Percentiles rank a stretch among this genome's conserved stretches.
Conservation (phyloP, 768 basidiomycete species). For the Piloderma croceum region DNA sequence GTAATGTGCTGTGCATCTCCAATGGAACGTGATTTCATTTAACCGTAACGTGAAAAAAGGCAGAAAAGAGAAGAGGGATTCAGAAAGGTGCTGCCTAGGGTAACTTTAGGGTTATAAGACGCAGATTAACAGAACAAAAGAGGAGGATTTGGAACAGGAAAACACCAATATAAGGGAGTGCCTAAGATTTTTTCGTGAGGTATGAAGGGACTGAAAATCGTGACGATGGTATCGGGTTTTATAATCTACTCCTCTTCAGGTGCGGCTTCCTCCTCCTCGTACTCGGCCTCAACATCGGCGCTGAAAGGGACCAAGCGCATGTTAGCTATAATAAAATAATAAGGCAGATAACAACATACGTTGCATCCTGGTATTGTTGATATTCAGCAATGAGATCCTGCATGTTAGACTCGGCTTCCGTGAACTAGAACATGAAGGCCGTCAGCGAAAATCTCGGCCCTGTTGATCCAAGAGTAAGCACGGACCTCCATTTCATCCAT, state of each 20-base stretch:
- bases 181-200: slow-evolving; percentile 32
- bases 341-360: slow-evolving; percentile 47
- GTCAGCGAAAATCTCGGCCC: slow-evolving; percentile 4
- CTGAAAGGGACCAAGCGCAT: slow-evolving; percentile 34
- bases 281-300: slow-evolving; percentile 83
- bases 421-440: slow-evolving; percentile 58
- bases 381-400: slow-evolving; percentile 98
- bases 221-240: slow-evolving; percentile 18
- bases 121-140: slow-evolving; percentile 19
- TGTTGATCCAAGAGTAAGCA: neutral
- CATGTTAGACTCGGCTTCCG: slow-evolving; percentile 99
- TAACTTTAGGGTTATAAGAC: slow-evolving; percentile 30
- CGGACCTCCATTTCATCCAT: slow-evolving; percentile 96
- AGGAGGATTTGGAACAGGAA: slow-evolving; percentile 21
- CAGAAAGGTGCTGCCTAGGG: slow-evolving; percentile 20
- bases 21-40: too few species aligned
- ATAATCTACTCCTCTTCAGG: slow-evolving; percentile 53
- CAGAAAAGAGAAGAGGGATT: slow-evolving; percentile 11
- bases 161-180: slow-evolving; percentile 29
- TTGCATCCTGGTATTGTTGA: slow-evolving; percentile 93
- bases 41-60: slow-evolving; percentile 4
- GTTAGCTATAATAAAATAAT: neutral
- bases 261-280: slow-evolving; percentile 67
- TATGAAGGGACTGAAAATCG: neutral
- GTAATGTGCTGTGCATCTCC: too few species aligned